Evolutionary conservation across 257 asterid species (phyloP), one percentile per base, ranked within the genome.

Genomic region (Ilex aquifolium): DNA sequence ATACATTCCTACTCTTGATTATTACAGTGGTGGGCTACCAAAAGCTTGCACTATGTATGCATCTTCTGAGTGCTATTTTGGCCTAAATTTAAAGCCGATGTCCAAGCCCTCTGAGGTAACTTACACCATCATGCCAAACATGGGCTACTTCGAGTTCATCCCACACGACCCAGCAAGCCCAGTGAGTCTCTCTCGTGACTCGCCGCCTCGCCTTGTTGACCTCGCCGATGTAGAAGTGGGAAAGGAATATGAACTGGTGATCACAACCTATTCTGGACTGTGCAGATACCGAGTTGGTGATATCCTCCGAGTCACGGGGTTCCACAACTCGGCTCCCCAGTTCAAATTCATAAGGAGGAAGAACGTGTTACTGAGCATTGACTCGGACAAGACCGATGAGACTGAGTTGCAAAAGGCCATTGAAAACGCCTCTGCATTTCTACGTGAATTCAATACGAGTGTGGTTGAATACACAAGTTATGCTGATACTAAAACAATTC

Each of bases 91-190:
- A 13, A 81, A 78, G 40, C 95, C 97, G 17, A 75, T 85, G 95
- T 67, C 72, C 0, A 67, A 75, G 32, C 97, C 97, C 0, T 69
- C 78, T 0, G 81, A 87, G 32, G 87, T 78, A 0, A 75, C 90
- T 15, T 90, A 87, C 81, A 83, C 95, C 46, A 83, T 90, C 76
- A 87, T 90, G 95, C 95, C 97, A 0, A 87, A 90, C 76, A 87
- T 85, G 97, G 95, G 92, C 11, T 90, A 87, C 64, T 90, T 90
- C 60, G 97, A 90, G 76, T 87, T 90, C 72, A 72, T 90, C 60
- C 90, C 84, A 0, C 93, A 82, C 46, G 86, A 78, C 56, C 69
- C 73, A 10, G 59, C 15, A 54, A 69, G 71, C 15, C 81, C 77
- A 8, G 72, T 58, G 0, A 39, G 31, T 16, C 29, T 68, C 27